A percentile compares a stretch with the other conserved stretches of the same genome.
Evolutionary conservation across 805 yeast species (phyloP).

Genomic region (Blastobotrys muscicola): DNA sequence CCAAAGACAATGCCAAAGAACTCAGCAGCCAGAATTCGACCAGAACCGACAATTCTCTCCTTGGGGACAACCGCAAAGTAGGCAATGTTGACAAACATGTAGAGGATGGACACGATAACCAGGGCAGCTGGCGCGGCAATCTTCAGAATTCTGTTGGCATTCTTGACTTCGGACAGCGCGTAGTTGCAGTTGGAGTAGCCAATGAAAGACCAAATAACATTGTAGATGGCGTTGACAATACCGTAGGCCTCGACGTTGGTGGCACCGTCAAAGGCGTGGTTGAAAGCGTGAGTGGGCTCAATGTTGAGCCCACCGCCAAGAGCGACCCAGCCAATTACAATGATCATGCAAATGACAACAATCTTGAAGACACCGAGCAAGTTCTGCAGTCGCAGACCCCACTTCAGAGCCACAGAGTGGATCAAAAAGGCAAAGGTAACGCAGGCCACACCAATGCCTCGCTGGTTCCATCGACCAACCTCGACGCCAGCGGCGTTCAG

Average conservation of each 20-base stretch:
- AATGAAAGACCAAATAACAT: constrained; percentile 76
- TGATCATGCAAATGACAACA: constrained; percentile 57
- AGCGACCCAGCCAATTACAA: constrained; percentile 77
- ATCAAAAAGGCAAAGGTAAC: constrained; percentile 60
- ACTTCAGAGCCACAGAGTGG: constrained; percentile 50
- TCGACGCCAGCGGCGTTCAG: constrained; percentile 63
- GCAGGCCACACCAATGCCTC: constrained; percentile 69
- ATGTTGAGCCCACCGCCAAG: constrained; percentile 56
- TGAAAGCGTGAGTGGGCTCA: constrained; percentile 50
- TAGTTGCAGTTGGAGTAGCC: constrained; percentile 80
- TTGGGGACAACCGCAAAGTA: constrained; percentile 44
- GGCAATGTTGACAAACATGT: constrained; percentile 69
- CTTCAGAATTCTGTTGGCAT: constrained; percentile 60
- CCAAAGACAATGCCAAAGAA: constrained; percentile 70
- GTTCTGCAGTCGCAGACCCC: constrained; percentile 59
- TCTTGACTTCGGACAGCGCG: constrained; percentile 68
- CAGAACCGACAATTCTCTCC: constrained; percentile 42
- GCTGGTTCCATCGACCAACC: constrained; percentile 63
- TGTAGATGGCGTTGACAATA: constrained; percentile 57
- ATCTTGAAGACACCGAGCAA: constrained; percentile 63
- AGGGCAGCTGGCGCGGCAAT: constrained; percentile 71
- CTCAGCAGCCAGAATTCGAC: constrained; percentile 64
- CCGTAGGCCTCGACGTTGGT: constrained; percentile 31
- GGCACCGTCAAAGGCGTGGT: constrained; percentile 47
- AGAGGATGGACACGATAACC: constrained; percentile 48